Base-by-base conservation (phyloP, 2,329 filamentous ascomycete species). In the Ambrosiella beaveri region DNA sequence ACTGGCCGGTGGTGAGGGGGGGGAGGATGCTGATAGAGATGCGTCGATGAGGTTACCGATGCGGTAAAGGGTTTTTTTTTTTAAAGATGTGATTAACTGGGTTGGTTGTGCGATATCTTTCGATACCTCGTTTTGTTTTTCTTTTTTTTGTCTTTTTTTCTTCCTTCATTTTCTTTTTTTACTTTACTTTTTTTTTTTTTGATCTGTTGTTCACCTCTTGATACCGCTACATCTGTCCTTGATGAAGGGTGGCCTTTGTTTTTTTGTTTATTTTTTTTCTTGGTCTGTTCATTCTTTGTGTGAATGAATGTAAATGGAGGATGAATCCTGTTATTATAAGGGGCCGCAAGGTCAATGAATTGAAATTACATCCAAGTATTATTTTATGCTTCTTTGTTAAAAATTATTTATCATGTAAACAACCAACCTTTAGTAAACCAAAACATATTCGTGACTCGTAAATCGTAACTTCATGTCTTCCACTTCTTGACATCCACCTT, bases 201-300 rank as follows among this genome's bases (percentile, higher is more conserved):
- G 13, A 7, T 9, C 15, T 38, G n/a, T 13, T 57, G 15, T 4
- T 57, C 15, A 27, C 27, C 27, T 39, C 51, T 51, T 51, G 47
- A 51, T 51, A 51, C 47, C 19, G 19, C 17, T 35, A 35, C 40
- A 55, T 55, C 40, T 54, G 35, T 9, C 35, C 1, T 15, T 54
- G 36, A 39, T 39, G 53, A 36, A 44, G 38, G 53, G 53, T 44
- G 39, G 53, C 19, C 13, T 40, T 44, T 45, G 6, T 45, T 44
- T 55, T 54, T 58, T 27, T 11, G 19, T 58, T 36, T 17, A 19
- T 49, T 41, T 56, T 45, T 40, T 19, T 56, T 35, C 8, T 56
- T 19, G 17, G 17, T 44, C 45, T 45, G n/a, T 54, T 41, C 13
- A 17, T 13, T 35, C 13, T 40, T 19, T 35, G 6, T 19, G 9